These are phyloP conservation scores for Remersonia thermophila DNA, from an alignment of 2,329 filamentous ascomycete species.

Conservation along the genomic window DNA sequence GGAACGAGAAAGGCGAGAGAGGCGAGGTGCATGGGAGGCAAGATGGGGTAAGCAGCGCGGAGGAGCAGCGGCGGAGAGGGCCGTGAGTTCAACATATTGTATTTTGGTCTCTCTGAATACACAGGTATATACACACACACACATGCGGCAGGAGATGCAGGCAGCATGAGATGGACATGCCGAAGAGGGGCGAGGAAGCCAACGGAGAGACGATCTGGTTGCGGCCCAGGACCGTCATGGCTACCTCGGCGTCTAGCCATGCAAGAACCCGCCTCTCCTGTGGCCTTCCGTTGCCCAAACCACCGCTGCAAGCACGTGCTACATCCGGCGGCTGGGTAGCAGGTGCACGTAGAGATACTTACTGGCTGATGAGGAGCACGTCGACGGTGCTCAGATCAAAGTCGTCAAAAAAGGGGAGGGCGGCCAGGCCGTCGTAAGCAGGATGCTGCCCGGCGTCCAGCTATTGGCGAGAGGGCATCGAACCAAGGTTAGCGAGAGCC, in stretches of 20 bases:
- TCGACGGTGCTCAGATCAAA: constrained; percentile 97
- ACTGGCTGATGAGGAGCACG: constrained; percentile 97
- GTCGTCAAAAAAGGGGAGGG: constrained; percentile 94
- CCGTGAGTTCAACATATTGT: constrained; percentile 15
- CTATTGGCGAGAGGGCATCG: constrained; percentile 38
- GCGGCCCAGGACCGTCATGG: neutral
- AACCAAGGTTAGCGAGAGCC: neutral
- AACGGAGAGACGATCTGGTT: no score
- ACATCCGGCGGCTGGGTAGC: no score
- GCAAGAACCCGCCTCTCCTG: constrained; percentile 10
- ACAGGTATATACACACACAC: constrained; percentile 4
- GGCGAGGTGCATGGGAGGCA: neutral
- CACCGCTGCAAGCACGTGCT: constrained; percentile 10
- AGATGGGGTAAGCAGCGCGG: constrained; percentile 7
- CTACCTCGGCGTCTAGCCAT: constrained; percentile 3
- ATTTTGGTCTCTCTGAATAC: constrained; percentile 19
- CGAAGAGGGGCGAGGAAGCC: constrained; percentile 6
- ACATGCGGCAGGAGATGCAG: constrained; percentile 7
- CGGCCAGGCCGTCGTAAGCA: constrained; percentile 85
- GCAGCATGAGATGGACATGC: constrained; percentile 13
- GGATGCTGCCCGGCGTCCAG: constrained; percentile 96
- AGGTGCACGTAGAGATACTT: constrained; percentile 39
- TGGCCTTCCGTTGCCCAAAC: neutral
- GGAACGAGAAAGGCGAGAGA: neutral
- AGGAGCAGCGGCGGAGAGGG: constrained; percentile 5